Percentiles rank a stretch among this genome's conserved stretches.
Evolutionary conservation across 352 stramenopile species (phyloP).

Genomic region (Phytophthora citricola): DNA sequence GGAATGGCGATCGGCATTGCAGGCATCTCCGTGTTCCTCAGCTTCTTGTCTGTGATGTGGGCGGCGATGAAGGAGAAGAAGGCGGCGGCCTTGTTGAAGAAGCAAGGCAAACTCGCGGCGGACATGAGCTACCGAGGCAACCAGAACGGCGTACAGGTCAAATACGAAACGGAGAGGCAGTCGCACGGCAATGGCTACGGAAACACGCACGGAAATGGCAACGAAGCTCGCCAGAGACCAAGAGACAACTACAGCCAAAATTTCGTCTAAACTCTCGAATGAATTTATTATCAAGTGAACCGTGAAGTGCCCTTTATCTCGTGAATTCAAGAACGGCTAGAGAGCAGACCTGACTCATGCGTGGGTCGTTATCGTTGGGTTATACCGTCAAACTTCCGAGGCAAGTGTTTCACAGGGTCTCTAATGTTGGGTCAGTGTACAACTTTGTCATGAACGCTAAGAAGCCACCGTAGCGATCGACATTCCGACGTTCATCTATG

Average conservation of each 20-base stretch:
- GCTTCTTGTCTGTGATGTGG: conserved; percentile 34
- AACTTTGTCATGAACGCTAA: too few species aligned
- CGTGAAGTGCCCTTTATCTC: not conserved
- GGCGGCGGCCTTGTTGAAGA: conserved; percentile 15
- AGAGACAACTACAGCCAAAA: conserved; percentile 60
- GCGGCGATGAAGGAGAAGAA: conserved; percentile 25
- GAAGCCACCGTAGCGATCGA: not conserved
- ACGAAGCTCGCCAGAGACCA: conserved; percentile 17
- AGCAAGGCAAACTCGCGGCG: conserved; percentile 22
- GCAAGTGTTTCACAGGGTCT: not conserved
- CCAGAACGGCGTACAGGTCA: conserved; percentile 17
- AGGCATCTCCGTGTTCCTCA: conserved; percentile 34
- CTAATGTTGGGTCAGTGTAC: too few species aligned
- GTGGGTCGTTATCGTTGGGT: not conserved
- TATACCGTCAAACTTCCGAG: not conserved
- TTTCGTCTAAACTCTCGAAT: conserved; percentile 44
- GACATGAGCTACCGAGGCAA: conserved; percentile 19
- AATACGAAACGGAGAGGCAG: conserved; percentile 16
- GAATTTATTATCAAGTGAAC: conserved; percentile 15
- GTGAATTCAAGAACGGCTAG: conserved; percentile 8
- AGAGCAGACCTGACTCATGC: conserved; percentile 9
- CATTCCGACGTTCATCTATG: conserved; percentile 18
- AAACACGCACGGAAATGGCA: not conserved
- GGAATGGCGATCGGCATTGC: conserved; percentile 39
- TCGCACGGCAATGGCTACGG: conserved; percentile 5